A percentile compares a stretch with the other conserved stretches of the same genome.
phyloP scores from a whole-genome alignment of 169 alveolate species.

The Plasmodium chabaudi region DNA sequence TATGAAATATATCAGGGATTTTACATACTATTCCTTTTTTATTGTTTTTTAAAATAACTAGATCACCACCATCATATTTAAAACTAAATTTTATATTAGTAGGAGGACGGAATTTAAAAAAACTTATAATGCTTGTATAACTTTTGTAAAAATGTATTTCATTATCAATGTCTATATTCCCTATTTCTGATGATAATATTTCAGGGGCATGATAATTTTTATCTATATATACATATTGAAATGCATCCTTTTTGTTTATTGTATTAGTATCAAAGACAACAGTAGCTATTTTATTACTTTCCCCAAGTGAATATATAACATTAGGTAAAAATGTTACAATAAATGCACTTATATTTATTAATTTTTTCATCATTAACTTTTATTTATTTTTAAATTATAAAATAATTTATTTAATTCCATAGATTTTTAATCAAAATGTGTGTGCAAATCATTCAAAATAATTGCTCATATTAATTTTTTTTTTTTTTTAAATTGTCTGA shows the following conservation, averaged over 20 bases:
- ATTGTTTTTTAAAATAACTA: conserved; percentile 22
- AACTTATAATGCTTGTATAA: conserved; percentile 46
- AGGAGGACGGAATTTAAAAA: conserved; percentile 37
- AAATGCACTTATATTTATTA: no score
- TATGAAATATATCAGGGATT: conserved; percentile 38
- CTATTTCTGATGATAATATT: conserved; percentile 3
- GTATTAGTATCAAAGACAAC: no score
- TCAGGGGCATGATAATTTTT: conserved; percentile 16
- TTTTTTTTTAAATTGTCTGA: no score
- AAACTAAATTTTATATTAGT: conserved; percentile 25
- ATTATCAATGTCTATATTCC: conserved; percentile 19
- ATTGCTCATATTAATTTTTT: no score
- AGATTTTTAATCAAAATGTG: no score
- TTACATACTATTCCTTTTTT: conserved; percentile 43
- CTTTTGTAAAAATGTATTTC: conserved; percentile 62
- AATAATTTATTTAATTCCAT: no score
- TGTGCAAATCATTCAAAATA: no score
- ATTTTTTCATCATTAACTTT: no score
- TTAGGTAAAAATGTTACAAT: no score
- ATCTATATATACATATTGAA: conserved; percentile 39
- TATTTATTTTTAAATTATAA: no score
- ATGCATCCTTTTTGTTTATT: conserved; percentile 5
- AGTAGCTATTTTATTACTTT: not conserved
- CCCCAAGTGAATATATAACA: conserved; percentile 7
- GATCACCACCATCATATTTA: conserved; percentile 45